Evolutionary conservation across 2,329 filamentous ascomycete species (phyloP).

Genomic region (Diaporthe nobilis): DNA sequence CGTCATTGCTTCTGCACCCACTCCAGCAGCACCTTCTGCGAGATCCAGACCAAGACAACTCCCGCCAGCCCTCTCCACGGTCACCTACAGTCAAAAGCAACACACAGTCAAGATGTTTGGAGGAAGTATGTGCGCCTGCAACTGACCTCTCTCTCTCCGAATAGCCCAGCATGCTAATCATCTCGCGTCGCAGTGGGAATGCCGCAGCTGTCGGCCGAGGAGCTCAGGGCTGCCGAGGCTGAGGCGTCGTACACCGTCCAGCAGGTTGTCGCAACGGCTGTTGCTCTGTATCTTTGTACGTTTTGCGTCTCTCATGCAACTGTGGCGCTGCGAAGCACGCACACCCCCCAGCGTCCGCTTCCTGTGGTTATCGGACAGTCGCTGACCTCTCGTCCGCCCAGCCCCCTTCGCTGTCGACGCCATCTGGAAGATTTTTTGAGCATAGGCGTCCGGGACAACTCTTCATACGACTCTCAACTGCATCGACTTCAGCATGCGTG

Average conservation of each 20-base stretch:
- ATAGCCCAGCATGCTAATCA: slow-evolving; percentile 26
- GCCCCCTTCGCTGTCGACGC: slow-evolving; percentile 72
- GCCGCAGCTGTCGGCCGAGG: slow-evolving; percentile 77
- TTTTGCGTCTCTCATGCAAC: background rate
- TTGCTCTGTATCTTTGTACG: slow-evolving; percentile 82
- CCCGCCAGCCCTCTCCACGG: background rate
- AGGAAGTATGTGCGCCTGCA: slow-evolving; percentile 62
- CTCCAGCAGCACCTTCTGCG: slow-evolving; percentile 12
- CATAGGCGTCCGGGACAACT: background rate
- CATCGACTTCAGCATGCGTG: background rate
- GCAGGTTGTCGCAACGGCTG: slow-evolving; percentile 74
- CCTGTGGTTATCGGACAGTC: background rate
- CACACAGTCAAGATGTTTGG: slow-evolving; percentile 69
- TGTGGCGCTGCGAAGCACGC: background rate
- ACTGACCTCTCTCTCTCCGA: background rate
- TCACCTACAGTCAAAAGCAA: slow-evolving; percentile 3
- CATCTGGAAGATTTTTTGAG: slow-evolving; percentile 53
- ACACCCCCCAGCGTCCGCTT: too few species aligned
- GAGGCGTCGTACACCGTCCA: slow-evolving; percentile 78
- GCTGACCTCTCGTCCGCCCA: slow-evolving; percentile 46
- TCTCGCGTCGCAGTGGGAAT: slow-evolving; percentile 67
- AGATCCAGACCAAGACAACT: background rate
- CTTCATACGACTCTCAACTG: background rate
- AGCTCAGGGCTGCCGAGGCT: slow-evolving; percentile 78
- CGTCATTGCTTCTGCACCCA: slow-evolving; percentile 36